phyloP scores from a whole-genome alignment of 805 yeast genomes.

The Starmerella vaccinii region DNA sequence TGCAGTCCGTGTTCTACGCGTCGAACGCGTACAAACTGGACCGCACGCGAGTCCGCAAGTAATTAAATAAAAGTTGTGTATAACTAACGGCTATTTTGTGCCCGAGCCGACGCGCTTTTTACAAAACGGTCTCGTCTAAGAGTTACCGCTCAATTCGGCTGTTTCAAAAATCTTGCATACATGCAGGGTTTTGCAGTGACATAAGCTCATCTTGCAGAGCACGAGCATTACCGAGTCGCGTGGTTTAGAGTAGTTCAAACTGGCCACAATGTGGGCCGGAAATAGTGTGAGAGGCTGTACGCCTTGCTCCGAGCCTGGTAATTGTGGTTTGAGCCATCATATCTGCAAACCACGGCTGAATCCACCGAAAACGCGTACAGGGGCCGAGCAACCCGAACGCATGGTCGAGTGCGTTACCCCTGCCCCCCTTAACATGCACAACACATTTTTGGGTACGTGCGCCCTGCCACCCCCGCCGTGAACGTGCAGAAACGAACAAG shows the following conservation, averaged over 20 bases:
- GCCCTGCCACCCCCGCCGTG: not conserved
- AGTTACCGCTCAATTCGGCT: not conserved
- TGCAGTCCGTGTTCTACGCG: not conserved
- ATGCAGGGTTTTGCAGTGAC: not conserved
- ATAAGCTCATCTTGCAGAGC: not conserved
- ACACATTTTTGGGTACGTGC: not conserved
- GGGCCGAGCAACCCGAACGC: not conserved
- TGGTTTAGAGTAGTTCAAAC: too few relatives aligned
- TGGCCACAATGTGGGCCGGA: too few relatives aligned
- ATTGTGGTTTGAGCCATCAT: too few relatives aligned
- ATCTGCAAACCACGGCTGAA: too few relatives aligned
- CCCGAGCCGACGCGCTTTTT: not conserved
- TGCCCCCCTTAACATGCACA: not conserved
- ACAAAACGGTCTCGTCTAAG: not conserved
- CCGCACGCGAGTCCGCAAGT: too few relatives aligned
- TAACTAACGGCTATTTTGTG: not conserved
- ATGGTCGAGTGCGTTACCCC: not conserved
- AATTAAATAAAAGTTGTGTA: not conserved
- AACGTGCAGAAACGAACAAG: not conserved
- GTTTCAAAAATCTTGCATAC: not conserved
- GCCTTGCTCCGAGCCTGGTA: too few relatives aligned
- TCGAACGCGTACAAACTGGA: not conserved
- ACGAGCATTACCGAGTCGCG: conserved; percentile 1
- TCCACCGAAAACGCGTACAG: too few relatives aligned
- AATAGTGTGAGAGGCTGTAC: too few relatives aligned